A percentile compares a stretch with the other conserved stretches of the same genome.
Evolutionary conservation across 139 green algal genomes (phyloP).

Genomic region (Closterium sp.): DNA sequence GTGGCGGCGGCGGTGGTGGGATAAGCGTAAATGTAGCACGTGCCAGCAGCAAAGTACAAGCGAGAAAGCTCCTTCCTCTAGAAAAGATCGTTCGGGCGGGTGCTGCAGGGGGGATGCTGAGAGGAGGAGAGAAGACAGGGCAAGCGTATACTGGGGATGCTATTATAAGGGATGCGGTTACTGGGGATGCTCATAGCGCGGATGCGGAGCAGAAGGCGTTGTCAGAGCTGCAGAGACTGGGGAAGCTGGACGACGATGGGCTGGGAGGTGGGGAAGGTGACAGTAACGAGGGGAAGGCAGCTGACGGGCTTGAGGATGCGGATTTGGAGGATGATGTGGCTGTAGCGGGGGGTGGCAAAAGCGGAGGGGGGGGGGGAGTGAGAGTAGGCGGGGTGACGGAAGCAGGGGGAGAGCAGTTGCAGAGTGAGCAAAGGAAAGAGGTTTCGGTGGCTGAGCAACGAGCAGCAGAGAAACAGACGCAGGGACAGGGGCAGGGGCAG

Average conservation of each 20-base stretch:
- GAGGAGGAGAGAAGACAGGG: not conserved
- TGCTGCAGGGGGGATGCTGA: not conserved
- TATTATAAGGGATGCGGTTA: not conserved
- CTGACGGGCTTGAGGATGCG: not conserved
- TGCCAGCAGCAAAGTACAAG: not conserved
- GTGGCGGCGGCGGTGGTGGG: too few relatives aligned
- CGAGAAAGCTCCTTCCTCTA: not conserved
- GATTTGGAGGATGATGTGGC: not conserved
- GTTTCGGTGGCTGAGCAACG: not conserved
- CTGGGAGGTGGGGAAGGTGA: not conserved
- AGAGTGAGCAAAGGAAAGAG: not conserved
- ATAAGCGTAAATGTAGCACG: not conserved
- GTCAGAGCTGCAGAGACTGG: not conserved
- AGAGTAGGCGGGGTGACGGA: not conserved
- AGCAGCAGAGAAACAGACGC: not conserved
- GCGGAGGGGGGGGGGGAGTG: not conserved
- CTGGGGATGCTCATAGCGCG: not conserved
- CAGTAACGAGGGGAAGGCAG: not conserved
- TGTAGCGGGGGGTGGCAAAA: not conserved
- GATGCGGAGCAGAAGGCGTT: not conserved
- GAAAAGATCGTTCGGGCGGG: not conserved
- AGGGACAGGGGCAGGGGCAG: not conserved
- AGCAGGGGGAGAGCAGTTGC: not conserved
- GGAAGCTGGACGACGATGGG: not conserved
- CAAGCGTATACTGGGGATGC: not conserved